Evolutionary conservation across 179 eudicot genomes (phyloP), one percentile per base, ranked within the genome.

Genomic region (Gypsophila paniculata): DNA sequence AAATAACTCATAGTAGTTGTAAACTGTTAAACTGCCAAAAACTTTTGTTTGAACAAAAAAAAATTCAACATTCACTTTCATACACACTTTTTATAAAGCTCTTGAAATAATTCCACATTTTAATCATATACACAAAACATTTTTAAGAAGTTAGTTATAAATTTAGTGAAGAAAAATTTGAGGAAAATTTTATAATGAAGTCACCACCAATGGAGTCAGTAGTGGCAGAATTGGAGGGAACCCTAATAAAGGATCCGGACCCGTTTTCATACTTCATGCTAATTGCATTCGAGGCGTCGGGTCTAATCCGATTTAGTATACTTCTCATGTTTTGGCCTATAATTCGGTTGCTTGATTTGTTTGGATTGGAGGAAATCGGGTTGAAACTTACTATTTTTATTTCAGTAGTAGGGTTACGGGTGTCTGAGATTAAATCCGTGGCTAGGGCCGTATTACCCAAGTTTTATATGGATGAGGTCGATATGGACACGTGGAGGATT

Each of bases 391-490:
- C 82, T 6, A 75, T 85, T 23, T 89, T 94, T 36, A 74, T 91
- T 0, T 86, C 97, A 51, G 86, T 86, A 2, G 88, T 70, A 0
- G 99, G 99, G 22, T 61, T 91, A 2, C 77, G 84, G 5, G 62
- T 89, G 1, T 77, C 93, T 8, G 99, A 89, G 70, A 83, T 94
- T 4, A 91, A 94, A 65, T 87, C 99, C 7, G 99, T 88, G 69
- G 90, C 99, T 0, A 77, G 97, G 59, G 99, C 99, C 0, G 99
- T 94, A 2, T 73, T 94, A 73, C 97, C 99, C 0, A 94, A 94
- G 89, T 94, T 94, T 57, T 91, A 81, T 72, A 83, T 83, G 84
- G 97, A 90, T 65, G 96, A 88, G 23, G 23, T 90, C 9, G 84
- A 91, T 57, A 78, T 91, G 86, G 93, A 88, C 70, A 89, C 92